A percentile compares a stretch with the other conserved stretches of the same genome.
Conservation (phyloP, 257 asterid genomes). For the Fraxinus cuspidata region DNA sequence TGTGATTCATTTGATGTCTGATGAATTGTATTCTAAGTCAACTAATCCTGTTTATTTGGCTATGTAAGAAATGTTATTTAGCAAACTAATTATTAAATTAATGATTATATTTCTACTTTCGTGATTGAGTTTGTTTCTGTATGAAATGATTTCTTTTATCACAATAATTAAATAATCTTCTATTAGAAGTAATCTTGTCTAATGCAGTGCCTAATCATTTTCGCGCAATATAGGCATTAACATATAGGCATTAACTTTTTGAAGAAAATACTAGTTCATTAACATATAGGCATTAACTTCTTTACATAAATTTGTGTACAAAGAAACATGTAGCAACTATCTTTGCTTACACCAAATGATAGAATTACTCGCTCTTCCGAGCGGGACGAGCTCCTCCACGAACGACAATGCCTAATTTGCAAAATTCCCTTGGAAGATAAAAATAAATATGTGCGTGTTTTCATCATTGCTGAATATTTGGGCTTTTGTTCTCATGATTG, state of each 20-base stretch:
- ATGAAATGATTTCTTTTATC: too few species aligned
- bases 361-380: background rate
- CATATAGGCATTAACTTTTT: background rate
- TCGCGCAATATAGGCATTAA: too few species aligned
- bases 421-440: background rate
- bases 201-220: too few species aligned
- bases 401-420: background rate
- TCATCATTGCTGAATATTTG: slow-evolving; percentile 52
- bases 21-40: background rate
- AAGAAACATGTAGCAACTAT: background rate
- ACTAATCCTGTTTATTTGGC: background rate
- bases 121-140: background rate
- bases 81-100: slow-evolving; percentile 23
- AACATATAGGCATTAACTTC: background rate
- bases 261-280: too few species aligned
- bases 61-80: background rate
- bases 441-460: background rate
- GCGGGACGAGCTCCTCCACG: background rate
- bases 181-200: too few species aligned
- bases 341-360: background rate
- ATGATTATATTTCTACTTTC: background rate
- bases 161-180: background rate
- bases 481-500: slow-evolving; percentile 56
- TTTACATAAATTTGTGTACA: background rate
- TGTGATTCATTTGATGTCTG: slow-evolving; percentile 27